These are phyloP conservation scores for Juglanconis juglandina DNA, from an alignment of 2,329 filamentous ascomycete species.

Conservation along the genomic window DNA sequence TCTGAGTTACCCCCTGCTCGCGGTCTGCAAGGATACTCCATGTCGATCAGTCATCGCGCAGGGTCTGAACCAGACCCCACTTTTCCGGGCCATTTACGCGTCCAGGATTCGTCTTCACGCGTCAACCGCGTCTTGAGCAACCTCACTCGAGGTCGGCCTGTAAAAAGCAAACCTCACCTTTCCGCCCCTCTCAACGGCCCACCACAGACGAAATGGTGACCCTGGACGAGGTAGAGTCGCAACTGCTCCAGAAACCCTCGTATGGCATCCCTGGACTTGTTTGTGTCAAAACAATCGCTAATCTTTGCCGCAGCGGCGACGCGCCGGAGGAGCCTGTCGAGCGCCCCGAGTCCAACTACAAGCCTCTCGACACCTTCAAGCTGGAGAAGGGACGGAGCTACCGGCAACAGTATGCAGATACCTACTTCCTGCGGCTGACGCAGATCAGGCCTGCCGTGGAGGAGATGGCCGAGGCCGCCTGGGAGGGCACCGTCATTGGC, in stretches of 20 bases:
- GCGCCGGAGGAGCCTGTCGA: constrained; percentile 38
- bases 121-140: constrained; percentile 10
- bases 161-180: not conserved
- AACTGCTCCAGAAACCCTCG: constrained; percentile 48
- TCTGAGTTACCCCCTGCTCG: constrained; percentile 3
- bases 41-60: not conserved
- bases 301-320: constrained; percentile 29
- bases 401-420: constrained; percentile 92
- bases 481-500: constrained; percentile 74
- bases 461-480: constrained; percentile 67
- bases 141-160: not conserved
- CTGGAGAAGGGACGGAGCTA: constrained; percentile 74
- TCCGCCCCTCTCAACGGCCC: constrained; percentile 1
- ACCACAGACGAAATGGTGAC: constrained; percentile 36
- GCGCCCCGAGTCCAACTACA: constrained; percentile 59
- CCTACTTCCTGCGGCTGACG: constrained; percentile 90
- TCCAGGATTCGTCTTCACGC: constrained; percentile 2
- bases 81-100: constrained; percentile 5
- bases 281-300: constrained; percentile 9
- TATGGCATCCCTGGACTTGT: constrained; percentile 29
- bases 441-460: constrained; percentile 84
- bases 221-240: constrained; percentile 40
- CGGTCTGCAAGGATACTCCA: constrained; percentile 12
- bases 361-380: constrained; percentile 69
- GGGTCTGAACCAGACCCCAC: too few species aligned